A percentile compares a stretch with the other conserved stretches of the same genome.
These are phyloP conservation scores for Lactarius sp. DNA, from an alignment of 768 basidiomycete genomes.

Conservation along the genomic window DNA sequence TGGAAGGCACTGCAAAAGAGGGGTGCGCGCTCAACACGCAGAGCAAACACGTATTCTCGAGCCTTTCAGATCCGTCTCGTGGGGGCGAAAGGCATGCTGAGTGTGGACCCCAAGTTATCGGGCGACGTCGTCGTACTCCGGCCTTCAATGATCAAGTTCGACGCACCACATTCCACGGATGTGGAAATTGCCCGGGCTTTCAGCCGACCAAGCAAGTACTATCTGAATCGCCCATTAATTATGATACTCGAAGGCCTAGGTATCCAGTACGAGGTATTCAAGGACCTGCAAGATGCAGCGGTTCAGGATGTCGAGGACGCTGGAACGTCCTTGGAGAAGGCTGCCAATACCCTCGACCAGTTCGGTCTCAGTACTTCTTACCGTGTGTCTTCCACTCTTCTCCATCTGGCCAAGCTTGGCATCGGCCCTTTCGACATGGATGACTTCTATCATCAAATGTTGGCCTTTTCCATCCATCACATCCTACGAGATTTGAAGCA, in stretches of 20 bases:
- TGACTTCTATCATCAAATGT: slow-evolving; percentile 46
- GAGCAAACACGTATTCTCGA: slow-evolving; percentile 38
- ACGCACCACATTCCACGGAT: slow-evolving; percentile 39
- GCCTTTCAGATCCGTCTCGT: slow-evolving; percentile 58
- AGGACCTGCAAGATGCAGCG: slow-evolving; percentile 47
- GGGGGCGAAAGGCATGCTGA: slow-evolving; percentile 63
- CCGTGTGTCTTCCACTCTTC: slow-evolving; percentile 49
- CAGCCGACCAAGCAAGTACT: slow-evolving; percentile 53
- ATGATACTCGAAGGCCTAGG: slow-evolving; percentile 61
- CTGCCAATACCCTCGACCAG: slow-evolving; percentile 47
- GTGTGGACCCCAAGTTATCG: slow-evolving; percentile 48
- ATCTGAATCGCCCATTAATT: slow-evolving; percentile 58
- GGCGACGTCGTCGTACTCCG: slow-evolving; percentile 51
- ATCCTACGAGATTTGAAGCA: slow-evolving; percentile 63
- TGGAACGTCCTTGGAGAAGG: slow-evolving; percentile 38
- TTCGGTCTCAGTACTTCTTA: slow-evolving; percentile 57
- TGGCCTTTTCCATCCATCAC: slow-evolving; percentile 55
- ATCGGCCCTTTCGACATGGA: slow-evolving; percentile 37
- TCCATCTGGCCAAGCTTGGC: slow-evolving; percentile 45
- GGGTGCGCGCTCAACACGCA: slow-evolving; percentile 34
- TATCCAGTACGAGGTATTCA: slow-evolving; percentile 49
- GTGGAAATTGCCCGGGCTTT: slow-evolving; percentile 67
- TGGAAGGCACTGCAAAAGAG: slow-evolving; percentile 38
- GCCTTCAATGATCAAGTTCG: slow-evolving; percentile 67
- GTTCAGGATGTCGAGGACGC: slow-evolving; percentile 45